These are phyloP conservation scores for Colletotrichum sidae DNA, from an alignment of 2,329 filamentous ascomycete genomes.

Conservation along the genomic window DNA sequence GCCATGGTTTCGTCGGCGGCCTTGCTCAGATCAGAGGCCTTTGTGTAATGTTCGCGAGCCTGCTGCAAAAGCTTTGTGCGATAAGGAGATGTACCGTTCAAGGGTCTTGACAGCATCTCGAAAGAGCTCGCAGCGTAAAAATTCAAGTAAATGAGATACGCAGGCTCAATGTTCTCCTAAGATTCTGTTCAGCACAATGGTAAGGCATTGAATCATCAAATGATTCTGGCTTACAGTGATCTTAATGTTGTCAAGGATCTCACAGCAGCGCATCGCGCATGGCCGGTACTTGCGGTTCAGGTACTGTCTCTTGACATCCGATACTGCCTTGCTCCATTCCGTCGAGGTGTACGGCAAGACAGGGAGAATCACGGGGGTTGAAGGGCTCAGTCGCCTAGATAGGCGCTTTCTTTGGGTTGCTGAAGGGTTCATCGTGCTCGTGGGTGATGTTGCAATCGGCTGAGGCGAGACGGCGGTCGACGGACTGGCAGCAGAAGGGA, in stretches of 20 bases:
- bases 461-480: slow-evolving; percentile 21
- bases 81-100: slow-evolving; percentile 58
- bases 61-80: slow-evolving; percentile 62
- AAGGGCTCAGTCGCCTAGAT: slow-evolving; percentile 37
- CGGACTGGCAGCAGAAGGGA: slow-evolving; percentile 32
- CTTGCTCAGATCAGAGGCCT: slow-evolving; percentile 60
- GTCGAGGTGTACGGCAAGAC: slow-evolving; percentile 55
- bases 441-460: slow-evolving; percentile 41
- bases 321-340: slow-evolving; percentile 64
- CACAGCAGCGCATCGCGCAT: slow-evolving; percentile 64
- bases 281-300: slow-evolving; percentile 62
- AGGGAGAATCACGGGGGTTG: slow-evolving; percentile 41
- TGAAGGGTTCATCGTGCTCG: slow-evolving; percentile 39
- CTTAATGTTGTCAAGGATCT: slow-evolving; percentile 62
- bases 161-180: slow-evolving; percentile 58
- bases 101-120: slow-evolving; percentile 65
- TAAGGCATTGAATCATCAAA: neutral
- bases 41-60: slow-evolving; percentile 63
- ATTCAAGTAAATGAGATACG: slow-evolving; percentile 69
- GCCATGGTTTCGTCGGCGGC: slow-evolving; percentile 58
- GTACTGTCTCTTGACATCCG: slow-evolving; percentile 67
- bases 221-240: slow-evolving; percentile 51
- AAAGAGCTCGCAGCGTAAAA: slow-evolving; percentile 72
- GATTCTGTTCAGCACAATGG: slow-evolving; percentile 35
- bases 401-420: slow-evolving; percentile 40